These are phyloP conservation scores for Hypomyces rosellus DNA, from an alignment of 2,329 filamentous ascomycete species.

Conservation along the genomic window DNA sequence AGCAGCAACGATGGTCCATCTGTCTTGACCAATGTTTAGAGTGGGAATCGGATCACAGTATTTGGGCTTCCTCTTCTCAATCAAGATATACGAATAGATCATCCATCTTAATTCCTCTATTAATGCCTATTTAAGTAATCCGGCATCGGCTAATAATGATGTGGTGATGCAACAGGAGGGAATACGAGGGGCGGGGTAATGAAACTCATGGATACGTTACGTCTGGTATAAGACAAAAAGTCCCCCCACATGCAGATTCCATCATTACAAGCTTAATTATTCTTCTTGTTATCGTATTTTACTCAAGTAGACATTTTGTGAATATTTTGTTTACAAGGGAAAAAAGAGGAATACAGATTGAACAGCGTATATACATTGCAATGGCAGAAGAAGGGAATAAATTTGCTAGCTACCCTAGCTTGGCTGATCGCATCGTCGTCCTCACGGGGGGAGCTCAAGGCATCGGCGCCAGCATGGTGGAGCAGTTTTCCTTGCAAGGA, in stretches of 20 bases:
- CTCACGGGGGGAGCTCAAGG: conserved; percentile 42
- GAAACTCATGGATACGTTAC: not conserved
- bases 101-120: not conserved
- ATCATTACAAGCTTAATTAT: too few relatives aligned
- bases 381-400: conserved; percentile 9
- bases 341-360: not conserved
- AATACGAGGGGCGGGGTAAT: not conserved
- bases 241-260: too few relatives aligned
- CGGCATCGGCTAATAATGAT: conserved; percentile 1
- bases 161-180: too few relatives aligned
- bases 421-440: conserved; percentile 34
- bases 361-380: not conserved
- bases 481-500: conserved; percentile 39
- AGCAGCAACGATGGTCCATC: too few relatives aligned
- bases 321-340: not conserved
- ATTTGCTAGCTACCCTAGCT: conserved; percentile 35
- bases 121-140: not conserved
- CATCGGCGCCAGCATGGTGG: conserved; percentile 39
- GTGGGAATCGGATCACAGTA: too few relatives aligned
- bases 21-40: too few relatives aligned
- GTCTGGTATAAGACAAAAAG: not conserved
- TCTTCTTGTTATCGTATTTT: too few relatives aligned
- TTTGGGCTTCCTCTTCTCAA: too few relatives aligned
- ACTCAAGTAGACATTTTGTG: not conserved
- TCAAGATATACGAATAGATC: not conserved